Conservation (phyloP, 805 yeast species). For the Pichia eremophila region DNA sequence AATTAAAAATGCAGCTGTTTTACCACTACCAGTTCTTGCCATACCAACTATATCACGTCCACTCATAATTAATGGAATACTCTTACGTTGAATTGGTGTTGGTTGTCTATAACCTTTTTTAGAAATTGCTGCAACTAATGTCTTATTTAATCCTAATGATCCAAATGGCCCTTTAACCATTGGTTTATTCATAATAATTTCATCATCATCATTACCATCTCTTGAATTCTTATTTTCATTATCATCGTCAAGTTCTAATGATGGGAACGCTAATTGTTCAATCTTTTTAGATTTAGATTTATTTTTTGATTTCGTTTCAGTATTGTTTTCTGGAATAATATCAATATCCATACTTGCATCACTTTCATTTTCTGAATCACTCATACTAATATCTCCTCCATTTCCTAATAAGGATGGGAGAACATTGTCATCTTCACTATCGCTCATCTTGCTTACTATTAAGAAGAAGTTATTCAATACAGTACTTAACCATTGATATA, state of each 20-base stretch:
- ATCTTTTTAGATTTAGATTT: neutral
- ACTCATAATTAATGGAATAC: conserved; percentile 82
- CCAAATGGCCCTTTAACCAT: conserved; percentile 73
- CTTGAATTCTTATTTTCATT: conserved; percentile 7
- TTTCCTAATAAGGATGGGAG: neutral
- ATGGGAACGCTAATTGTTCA: conserved; percentile 14
- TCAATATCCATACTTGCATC: conserved; percentile 23
- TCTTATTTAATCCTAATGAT: conserved; percentile 78
- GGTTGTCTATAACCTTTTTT: conserved; percentile 90
- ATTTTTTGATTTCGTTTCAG: neutral
- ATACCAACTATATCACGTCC: conserved; percentile 94
- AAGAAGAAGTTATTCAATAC: too few relatives aligned
- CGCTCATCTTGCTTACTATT: neutral
- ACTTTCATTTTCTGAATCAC: conserved; percentile 19
- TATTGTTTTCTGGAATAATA: neutral
- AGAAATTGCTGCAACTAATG: conserved; percentile 56
- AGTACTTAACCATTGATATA: too few relatives aligned
- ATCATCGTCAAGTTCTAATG: conserved; percentile 34
- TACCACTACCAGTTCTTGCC: conserved; percentile 99
- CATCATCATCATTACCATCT: conserved; percentile 27
- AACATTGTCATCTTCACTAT: conserved; percentile 25
- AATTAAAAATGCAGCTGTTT: conserved; percentile 91
- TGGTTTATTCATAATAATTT: conserved; percentile 11
- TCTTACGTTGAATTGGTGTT: conserved; percentile 94
- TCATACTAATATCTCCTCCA: neutral